These are phyloP conservation scores for Chalciporus pseudorubinellus DNA, from an alignment of 768 basidiomycete genomes.

Conservation along the genomic window DNA sequence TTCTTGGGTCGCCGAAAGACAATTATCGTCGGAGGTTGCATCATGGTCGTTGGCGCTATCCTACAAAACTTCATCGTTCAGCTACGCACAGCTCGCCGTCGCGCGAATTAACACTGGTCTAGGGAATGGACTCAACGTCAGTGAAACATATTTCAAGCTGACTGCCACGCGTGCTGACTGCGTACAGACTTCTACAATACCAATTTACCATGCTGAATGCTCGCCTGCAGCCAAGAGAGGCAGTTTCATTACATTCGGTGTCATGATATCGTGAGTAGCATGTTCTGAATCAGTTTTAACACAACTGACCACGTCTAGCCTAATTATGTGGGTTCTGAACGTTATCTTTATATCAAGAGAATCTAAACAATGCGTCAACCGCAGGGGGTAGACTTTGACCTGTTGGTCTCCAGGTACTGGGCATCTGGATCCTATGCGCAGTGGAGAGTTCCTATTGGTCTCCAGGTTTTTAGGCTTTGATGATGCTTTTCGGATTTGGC, in stretches of 20 bases:
- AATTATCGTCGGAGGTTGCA: constrained; percentile 54
- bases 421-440: constrained; percentile 48
- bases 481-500: constrained; percentile 46
- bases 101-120: constrained; percentile 59
- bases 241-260: constrained; percentile 59
- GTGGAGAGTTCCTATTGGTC: constrained; percentile 62
- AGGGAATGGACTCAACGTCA: constrained; percentile 62
- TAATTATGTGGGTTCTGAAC: constrained; percentile 23
- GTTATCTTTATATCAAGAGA: background rate
- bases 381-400: constrained; percentile 63
- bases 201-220: constrained; percentile 65
- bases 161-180: background rate
- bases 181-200: constrained; percentile 58
- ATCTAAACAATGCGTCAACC: constrained; percentile 4
- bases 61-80: constrained; percentile 55
- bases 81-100: constrained; percentile 60
- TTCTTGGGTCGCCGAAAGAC: constrained; percentile 55
- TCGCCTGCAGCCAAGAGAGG: constrained; percentile 59
- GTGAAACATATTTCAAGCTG: constrained; percentile 6
- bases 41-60: constrained; percentile 64
- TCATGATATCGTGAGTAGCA: constrained; percentile 55
- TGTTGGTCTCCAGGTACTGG: constrained; percentile 52
- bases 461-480: constrained; percentile 57
- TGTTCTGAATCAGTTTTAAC: background rate
- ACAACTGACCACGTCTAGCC: background rate